Base-by-base conservation (phyloP, 805 yeast species). In the Debaryomyces castellii region DNA sequence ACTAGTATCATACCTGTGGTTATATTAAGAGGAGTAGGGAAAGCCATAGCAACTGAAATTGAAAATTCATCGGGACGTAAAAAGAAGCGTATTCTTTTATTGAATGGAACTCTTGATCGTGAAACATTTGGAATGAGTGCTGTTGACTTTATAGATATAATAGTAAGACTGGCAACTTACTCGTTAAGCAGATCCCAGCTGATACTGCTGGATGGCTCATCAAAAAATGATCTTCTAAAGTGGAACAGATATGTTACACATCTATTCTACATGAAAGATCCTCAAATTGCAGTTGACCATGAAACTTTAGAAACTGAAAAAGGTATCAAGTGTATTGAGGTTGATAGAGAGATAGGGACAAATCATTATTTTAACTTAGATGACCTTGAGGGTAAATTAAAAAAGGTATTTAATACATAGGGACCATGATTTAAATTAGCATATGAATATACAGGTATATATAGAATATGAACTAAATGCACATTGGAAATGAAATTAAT, bases 1-100 rank as follows among this genome's bases (percentile, higher is more conserved):
- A 91, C 98, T 0, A 87, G 96, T 41, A 81, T 87, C 5, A 67
- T 89, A 2, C 97, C 98, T 0, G 82, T 89, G 0, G 66, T 89
- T 5, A 77, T 89, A 7, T 67, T 89, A 3, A 80, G 80, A 42
- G 96, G 95, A 2, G 74, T 87, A 6, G 91, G 91, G 0, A 75
- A 75, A 28, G 83, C 89, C 0, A 77, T 87, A 21, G 66, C 64
- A 11, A 52, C 52, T 9, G 66, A 43, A 30, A 20, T 48, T 4
- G 39, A 41, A 23, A 48, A 49, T 14, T 33, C 44, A 12, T 25
- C 30, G 2, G 17, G 41, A 11, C 37, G 32, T 5, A 49, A 46
- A 17, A 69, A 68, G 48, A 73, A 71, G 44, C 82, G 83, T 55
- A 72, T 90, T 5, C 60, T 90, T 12, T 62, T 91, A 9, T 63